A percentile compares a stretch with the other conserved stretches of the same genome.
phyloP scores from a whole-genome alignment of 2,329 filamentous ascomycete genomes.

The Xylaria sp. region DNA sequence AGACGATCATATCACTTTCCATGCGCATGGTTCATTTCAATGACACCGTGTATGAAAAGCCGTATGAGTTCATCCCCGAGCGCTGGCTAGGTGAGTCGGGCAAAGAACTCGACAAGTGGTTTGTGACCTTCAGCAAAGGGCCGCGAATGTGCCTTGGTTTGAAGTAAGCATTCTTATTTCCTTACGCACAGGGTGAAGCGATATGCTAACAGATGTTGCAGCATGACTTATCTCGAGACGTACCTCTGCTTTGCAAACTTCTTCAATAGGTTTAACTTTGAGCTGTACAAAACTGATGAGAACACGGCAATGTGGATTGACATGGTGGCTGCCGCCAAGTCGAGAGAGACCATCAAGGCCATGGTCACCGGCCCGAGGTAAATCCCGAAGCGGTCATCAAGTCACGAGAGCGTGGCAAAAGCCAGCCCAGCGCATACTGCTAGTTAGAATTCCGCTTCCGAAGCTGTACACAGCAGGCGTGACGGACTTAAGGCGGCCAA shows the following conservation, averaged over 20 bases:
- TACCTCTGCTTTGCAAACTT: slow-evolving; percentile 36
- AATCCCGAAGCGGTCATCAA: neutral
- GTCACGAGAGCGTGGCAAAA: neutral
- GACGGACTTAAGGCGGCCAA: neutral
- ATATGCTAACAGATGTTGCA: slow-evolving; percentile 11
- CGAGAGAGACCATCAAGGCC: slow-evolving; percentile 24
- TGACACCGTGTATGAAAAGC: slow-evolving; percentile 22
- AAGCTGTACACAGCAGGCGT: neutral
- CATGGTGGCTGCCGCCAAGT: slow-evolving; percentile 27
- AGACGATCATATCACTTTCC: slow-evolving; percentile 32
- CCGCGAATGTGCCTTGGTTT: slow-evolving; percentile 31
- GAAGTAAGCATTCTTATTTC: slow-evolving; percentile 24
- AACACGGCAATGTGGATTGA: slow-evolving; percentile 30
- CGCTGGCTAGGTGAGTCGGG: slow-evolving; percentile 29
- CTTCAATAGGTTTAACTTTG: slow-evolving; percentile 32
- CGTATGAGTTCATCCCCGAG: slow-evolving; percentile 32
- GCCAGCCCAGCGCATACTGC: neutral
- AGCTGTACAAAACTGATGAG: slow-evolving; percentile 28
- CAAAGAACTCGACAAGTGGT: slow-evolving; percentile 36
- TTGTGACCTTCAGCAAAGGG: slow-evolving; percentile 35
- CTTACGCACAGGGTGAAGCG: neutral
- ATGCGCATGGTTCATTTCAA: slow-evolving; percentile 33
- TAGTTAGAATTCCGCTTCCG: neutral
- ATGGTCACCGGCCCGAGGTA: slow-evolving; percentile 26
- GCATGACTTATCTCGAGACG: slow-evolving; percentile 31